Evolutionary conservation across 495 filamentous ascomycete species (phyloP).

Genomic region (Chaetomium fimeti): DNA sequence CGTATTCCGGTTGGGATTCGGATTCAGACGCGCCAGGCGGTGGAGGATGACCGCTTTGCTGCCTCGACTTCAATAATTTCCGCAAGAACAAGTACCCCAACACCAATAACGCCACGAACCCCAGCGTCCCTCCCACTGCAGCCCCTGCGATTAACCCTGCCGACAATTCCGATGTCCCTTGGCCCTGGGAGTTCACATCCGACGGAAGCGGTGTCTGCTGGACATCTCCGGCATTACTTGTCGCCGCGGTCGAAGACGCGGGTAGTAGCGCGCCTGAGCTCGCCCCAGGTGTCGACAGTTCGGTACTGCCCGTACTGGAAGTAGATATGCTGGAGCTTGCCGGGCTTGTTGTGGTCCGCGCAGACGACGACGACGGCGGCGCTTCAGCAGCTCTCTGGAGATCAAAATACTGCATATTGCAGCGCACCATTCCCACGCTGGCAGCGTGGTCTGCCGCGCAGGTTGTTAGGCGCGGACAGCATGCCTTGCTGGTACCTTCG

Average conservation of each 20-base stretch:
- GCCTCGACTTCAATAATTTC: not conserved
- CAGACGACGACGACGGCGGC: not conserved
- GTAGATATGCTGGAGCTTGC: not conserved
- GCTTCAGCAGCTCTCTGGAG: not conserved
- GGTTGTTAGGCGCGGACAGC: slow-evolving; percentile 24
- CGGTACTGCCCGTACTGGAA: not conserved
- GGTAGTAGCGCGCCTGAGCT: not conserved
- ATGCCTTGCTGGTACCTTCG: slow-evolving; percentile 17
- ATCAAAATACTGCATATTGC: slow-evolving; percentile 9
- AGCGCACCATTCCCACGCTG: not conserved
- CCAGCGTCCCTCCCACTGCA: slow-evolving; percentile 8
- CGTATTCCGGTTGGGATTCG: not conserved
- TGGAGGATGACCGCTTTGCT: not conserved
- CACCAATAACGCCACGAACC: slow-evolving; percentile 3
- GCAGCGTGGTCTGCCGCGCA: not conserved
- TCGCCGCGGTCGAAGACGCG: not conserved
- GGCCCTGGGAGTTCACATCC: not conserved
- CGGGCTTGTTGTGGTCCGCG: not conserved
- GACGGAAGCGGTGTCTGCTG: not conserved
- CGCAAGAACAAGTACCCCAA: slow-evolving; percentile 8
- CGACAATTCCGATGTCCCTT: not conserved
- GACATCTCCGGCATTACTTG: not conserved
- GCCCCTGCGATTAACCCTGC: slow-evolving; percentile 7
- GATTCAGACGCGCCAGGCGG: not conserved
- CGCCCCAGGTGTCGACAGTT: not conserved